A percentile compares a stretch with the other conserved stretches of the same genome.
phyloP scores from a whole-genome alignment of 2,329 filamentous ascomycete genomes.

The Septoria petroselini region DNA sequence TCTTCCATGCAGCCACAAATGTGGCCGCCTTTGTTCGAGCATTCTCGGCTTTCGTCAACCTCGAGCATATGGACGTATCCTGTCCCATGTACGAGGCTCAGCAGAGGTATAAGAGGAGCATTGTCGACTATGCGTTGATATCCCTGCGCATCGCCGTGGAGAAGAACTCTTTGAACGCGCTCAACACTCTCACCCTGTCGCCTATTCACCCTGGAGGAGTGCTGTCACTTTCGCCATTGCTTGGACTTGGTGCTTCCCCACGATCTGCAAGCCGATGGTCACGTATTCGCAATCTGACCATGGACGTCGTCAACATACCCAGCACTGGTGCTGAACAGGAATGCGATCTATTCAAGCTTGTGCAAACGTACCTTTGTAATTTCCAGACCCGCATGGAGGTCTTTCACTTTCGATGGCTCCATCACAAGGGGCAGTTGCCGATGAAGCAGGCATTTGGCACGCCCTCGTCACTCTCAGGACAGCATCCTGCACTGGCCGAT shows the following conservation, averaged over 20 bases:
- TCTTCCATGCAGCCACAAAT: slow-evolving; percentile 88
- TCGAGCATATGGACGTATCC: slow-evolving; percentile 71
- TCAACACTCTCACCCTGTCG: slow-evolving; percentile 68
- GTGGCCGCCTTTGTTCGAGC: slow-evolving; percentile 78
- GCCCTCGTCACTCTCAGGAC: slow-evolving; percentile 3
- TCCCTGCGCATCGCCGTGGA: slow-evolving; percentile 82
- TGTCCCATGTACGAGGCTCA: slow-evolving; percentile 67
- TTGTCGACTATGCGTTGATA: slow-evolving; percentile 85
- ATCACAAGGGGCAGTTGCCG: slow-evolving; percentile 69
- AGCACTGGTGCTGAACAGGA: slow-evolving; percentile 43
- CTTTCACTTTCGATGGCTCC: slow-evolving; percentile 74
- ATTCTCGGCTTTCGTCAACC: slow-evolving; percentile 63
- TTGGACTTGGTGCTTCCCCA: slow-evolving; percentile 71
- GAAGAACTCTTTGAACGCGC: slow-evolving; percentile 61
- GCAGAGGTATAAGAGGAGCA: slow-evolving; percentile 69
- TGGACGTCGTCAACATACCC: slow-evolving; percentile 58
- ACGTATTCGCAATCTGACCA: slow-evolving; percentile 70
- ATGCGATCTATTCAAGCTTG: slow-evolving; percentile 62
- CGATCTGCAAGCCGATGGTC: slow-evolving; percentile 70
- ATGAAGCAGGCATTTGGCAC: slow-evolving; percentile 58
- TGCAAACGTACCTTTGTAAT: slow-evolving; percentile 73
- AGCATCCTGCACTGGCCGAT: slow-evolving; percentile 19
- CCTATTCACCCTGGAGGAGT: slow-evolving; percentile 73
- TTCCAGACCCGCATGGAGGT: slow-evolving; percentile 52
- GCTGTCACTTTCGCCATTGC: slow-evolving; percentile 70